These are phyloP conservation scores for Aspergillus baeticus DNA, from an alignment of 495 filamentous ascomycete species.

Conservation along the genomic window DNA sequence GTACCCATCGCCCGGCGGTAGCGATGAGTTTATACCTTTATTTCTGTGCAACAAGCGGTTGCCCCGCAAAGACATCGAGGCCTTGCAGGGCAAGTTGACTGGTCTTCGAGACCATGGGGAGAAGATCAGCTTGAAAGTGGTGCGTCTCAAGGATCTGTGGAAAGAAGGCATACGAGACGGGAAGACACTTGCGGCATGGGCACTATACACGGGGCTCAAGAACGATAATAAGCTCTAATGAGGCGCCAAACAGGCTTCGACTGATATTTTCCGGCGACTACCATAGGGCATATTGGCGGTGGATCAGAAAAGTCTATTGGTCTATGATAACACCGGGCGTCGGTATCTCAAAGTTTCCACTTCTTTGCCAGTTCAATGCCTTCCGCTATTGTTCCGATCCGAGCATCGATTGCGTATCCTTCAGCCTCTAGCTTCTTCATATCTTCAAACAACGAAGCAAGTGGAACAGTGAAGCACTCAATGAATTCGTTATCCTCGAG, in stretches of 20 bases:
- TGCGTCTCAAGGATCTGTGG: conserved; percentile 73
- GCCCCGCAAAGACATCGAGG: conserved; percentile 58
- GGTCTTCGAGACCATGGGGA: conserved; percentile 76
- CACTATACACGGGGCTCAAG: conserved; percentile 71
- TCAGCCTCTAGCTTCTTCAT: conserved; percentile 66
- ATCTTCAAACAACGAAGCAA: conserved; percentile 64
- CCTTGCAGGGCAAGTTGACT: conserved; percentile 73
- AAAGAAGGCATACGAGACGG: conserved; percentile 71
- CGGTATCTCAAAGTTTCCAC: conserved; percentile 45
- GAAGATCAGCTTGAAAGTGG: conserved; percentile 77
- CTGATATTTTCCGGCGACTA: background rate
- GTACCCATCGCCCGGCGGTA: conserved; percentile 77
- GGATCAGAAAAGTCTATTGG: background rate
- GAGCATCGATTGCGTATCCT: conserved; percentile 82
- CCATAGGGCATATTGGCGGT: background rate
- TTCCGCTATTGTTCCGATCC: conserved; percentile 80
- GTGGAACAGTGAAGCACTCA: conserved; percentile 72
- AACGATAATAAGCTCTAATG: conserved; percentile 62
- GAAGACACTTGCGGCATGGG: conserved; percentile 75
- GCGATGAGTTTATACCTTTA: conserved; percentile 81
- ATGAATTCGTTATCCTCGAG: conserved; percentile 91
- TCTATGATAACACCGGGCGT: background rate
- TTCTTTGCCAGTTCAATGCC: conserved; percentile 77
- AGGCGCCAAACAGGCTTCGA: background rate
- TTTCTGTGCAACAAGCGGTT: conserved; percentile 73